Base-by-base conservation (phyloP, 225 moss, liverwort and hornwort genomes). In the Bryoerythrophyllum caledonicum region DNA sequence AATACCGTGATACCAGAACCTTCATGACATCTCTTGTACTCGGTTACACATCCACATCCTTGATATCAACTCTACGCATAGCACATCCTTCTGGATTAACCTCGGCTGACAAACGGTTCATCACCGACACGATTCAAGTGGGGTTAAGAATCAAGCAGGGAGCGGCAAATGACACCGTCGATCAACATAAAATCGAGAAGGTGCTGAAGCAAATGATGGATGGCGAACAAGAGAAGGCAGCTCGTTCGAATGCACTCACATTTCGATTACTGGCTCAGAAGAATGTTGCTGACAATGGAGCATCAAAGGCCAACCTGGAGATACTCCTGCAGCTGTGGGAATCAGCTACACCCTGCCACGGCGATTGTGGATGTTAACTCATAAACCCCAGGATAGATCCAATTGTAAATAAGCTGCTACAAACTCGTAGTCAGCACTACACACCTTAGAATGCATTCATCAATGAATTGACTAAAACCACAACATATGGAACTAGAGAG, bases 151-250 rank as follows among this genome's bases (percentile, higher is more conserved):
- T 76, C 43, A 54, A 9, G 76, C 7, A 26, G 54, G 54, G 54
- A 23, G 10, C 21, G 54, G 2, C 11, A 25, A 66, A 77, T 17
- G 46, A 17, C 2, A 55, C 67, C 7, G 43, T 76, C 26, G 10
- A 26, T 46, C 81, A 67, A 72, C 61, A 46, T 3, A 67, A 81
- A n/a, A 61, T 81, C 8, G 72, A 67, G 44, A 72, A 76, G 43
- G 49, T 72, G 67, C 5, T 72, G 53, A 66, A 72, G 53, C 66
- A 76, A 59, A 67, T 81, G 61, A 81, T 81, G 76, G 67, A 72
- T 10, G 60, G 81, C 3, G 26, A 81, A 26, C 71, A 72, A 66
- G 72, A 76, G 8, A 60, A 60, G 59, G 32, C 34, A 60, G 20
- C 34, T 19, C 15, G 53, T 41, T 66, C 76, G 12, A 76, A 81